Base-by-base conservation (phyloP, 73 alveolate species). In the Uronychia setigera region DNA sequence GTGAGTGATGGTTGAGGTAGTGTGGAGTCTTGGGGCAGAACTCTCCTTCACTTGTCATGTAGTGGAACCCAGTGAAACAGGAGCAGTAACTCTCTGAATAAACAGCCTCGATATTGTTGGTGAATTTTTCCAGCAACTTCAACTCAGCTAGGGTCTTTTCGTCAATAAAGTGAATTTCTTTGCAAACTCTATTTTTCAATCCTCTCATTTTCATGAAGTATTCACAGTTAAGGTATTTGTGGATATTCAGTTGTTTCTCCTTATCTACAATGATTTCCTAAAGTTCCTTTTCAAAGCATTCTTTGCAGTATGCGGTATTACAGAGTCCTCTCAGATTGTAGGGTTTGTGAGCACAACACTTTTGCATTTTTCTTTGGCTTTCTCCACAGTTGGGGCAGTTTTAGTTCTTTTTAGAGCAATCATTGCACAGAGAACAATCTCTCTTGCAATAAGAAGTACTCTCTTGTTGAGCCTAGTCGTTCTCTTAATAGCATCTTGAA, bases 1-100 rank as follows among this genome's bases (percentile, higher is more conserved):
- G 67, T 46, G 67, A 46, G 67, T 46, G 67, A 46, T 46, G 67
- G 67, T 46, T 46, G 67, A 46, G 67, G 67, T 46, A 46, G 67
- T 46, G 67, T 46, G 67, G 67, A 46, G 67, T 46, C 19, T 46
- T 46, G 67, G 67, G 67, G 67, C 67, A 46, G 67, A 46, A 46
- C 67, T 46, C 67, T 11, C 67, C 67, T 19, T 46, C 67, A 5
- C n/a, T 11, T 11, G 67, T 46, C 5, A 46, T 5, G 67, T 46
- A 46, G 67, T 46, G 67, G 67, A 46, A 46, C 5, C 19, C 19
- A 19, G n/a, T 46, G n/a, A 5, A 46, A 19, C 67, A 46, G 19
- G 67, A 46, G 67, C 67, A 46, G 67, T 46, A 46, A 46, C 19
- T 46, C 5, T 46, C 67, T 11, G 67, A 46, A 11, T 46, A 19